Conservation (phyloP, 2,329 filamentous ascomycete species). For the Colletotrichum lini region DNA sequence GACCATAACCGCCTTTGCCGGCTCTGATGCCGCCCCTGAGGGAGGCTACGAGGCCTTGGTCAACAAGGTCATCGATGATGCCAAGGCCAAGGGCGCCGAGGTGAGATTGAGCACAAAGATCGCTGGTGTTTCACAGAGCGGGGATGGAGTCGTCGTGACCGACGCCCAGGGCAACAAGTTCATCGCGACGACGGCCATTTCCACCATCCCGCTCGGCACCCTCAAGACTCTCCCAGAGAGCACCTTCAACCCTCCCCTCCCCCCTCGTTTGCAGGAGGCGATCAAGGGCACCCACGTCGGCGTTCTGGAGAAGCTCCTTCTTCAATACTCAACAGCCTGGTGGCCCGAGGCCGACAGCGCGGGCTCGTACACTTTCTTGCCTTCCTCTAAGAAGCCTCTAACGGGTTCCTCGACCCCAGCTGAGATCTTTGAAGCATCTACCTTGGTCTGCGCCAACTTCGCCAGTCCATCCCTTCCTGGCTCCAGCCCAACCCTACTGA, state of each 20-base stretch:
- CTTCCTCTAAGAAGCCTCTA: conserved; percentile 36
- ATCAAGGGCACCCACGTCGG: conserved; percentile 39
- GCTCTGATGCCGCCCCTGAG: conserved; percentile 38
- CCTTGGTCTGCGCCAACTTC: conserved; percentile 37
- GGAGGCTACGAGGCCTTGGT: conserved; percentile 38
- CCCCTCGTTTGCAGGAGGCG: conserved; percentile 27
- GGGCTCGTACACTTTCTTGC: conserved; percentile 38
- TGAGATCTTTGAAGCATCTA: conserved; percentile 38
- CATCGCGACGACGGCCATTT: conserved; percentile 36
- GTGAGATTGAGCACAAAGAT: conserved; percentile 37
- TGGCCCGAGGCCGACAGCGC: conserved; percentile 39
- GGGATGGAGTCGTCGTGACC: conserved; percentile 20
- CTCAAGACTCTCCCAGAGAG: conserved; percentile 37
- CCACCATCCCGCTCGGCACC: conserved; percentile 37
- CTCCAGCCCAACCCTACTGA: conserved; percentile 36
- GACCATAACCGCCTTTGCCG: conserved; percentile 25
- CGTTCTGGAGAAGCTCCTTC: conserved; percentile 38
- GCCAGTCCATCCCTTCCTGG: conserved; percentile 32
- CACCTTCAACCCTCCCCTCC: conserved; percentile 35
- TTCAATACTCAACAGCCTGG: conserved; percentile 37
- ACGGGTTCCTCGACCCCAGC: conserved; percentile 27
- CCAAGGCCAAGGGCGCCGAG: conserved; percentile 29
- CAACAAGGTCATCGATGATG: conserved; percentile 33
- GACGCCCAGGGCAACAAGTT: conserved; percentile 38
- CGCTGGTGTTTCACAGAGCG: conserved; percentile 11